Conservation (phyloP, 495 filamentous ascomycete genomes). For the Xylaria cubensis region DNA sequence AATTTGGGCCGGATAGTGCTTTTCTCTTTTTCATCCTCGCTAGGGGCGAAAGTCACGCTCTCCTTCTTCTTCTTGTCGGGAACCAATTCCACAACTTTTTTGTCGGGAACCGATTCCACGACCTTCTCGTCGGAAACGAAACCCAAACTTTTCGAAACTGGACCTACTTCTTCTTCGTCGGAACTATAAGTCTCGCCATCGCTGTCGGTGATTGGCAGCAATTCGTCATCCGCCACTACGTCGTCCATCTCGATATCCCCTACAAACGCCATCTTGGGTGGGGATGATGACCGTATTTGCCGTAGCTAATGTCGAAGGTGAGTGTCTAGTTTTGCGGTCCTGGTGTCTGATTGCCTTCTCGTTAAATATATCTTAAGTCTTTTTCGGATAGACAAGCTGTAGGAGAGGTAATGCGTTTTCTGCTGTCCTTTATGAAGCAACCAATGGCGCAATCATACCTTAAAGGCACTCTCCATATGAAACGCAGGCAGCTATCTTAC, state of each 20-base stretch:
- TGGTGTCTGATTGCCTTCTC: not conserved
- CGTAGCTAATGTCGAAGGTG: not conserved
- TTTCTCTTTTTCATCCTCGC: not conserved
- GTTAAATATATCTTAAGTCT: not conserved
- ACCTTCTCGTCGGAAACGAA: not conserved
- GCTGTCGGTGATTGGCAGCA: not conserved
- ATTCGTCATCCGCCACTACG: not conserved
- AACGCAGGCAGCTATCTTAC: not conserved
- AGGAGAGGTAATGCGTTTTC: not conserved
- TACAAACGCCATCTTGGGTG: conserved; percentile 4
- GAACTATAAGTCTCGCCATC: not conserved
- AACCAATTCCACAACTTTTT: not conserved
- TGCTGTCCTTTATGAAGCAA: conserved; percentile 11
- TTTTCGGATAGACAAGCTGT: not conserved
- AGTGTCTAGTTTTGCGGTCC: not conserved
- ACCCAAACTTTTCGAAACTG: not conserved
- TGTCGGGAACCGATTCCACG: not conserved
- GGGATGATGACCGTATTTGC: not conserved
- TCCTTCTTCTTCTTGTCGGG: not conserved
- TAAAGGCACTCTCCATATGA: not conserved
- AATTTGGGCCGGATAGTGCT: conserved; percentile 19
- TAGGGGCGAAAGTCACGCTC: not conserved
- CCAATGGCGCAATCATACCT: conserved; percentile 20
- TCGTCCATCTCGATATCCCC: conserved; percentile 10
- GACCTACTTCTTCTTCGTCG: not conserved